These are phyloP conservation scores for Macrophomina tecta DNA, from an alignment of 2,329 filamentous ascomycete genomes.

Conservation along the genomic window DNA sequence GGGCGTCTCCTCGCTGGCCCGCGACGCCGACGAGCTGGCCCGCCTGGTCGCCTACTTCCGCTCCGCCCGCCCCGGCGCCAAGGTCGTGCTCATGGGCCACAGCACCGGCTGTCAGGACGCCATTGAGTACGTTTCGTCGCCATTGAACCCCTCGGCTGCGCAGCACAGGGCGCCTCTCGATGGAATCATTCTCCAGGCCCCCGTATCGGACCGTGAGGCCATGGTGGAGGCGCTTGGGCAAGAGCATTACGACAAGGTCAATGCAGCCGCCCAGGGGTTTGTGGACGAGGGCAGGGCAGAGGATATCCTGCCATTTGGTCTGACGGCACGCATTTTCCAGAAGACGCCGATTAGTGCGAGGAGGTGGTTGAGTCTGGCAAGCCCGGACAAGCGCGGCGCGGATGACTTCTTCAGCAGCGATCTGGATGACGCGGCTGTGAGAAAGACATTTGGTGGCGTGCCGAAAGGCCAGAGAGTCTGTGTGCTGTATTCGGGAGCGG, in stretches of 20 bases:
- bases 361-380: slow-evolving; percentile 64
- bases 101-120: slow-evolving; percentile 72
- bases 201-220: slow-evolving; percentile 59
- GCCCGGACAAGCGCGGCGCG: slow-evolving; percentile 65
- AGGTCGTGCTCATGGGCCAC: slow-evolving; percentile 72
- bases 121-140: slow-evolving; percentile 62
- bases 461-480: slow-evolving; percentile 55
- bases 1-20: slow-evolving; percentile 59
- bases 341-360: slow-evolving; percentile 59
- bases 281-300: slow-evolving; percentile 61
- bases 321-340: slow-evolving; percentile 38
- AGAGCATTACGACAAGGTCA: slow-evolving; percentile 52
- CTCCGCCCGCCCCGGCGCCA: slow-evolving; percentile 48
- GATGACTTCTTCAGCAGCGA: slow-evolving; percentile 92
- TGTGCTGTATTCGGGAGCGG: slow-evolving; percentile 68
- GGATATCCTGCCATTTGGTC: slow-evolving; percentile 59
- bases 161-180: slow-evolving; percentile 62
- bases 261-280: slow-evolving; percentile 68
- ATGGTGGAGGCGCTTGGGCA: slow-evolving; percentile 1
- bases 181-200: slow-evolving; percentile 79
- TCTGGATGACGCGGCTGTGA: slow-evolving; percentile 64
- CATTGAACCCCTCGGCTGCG: not conserved
- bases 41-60: slow-evolving; percentile 60
- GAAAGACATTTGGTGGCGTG: slow-evolving; percentile 70
- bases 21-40: slow-evolving; percentile 61